Conservation (phyloP, 164 flowering plant genomes). For the Saururus chinensis region DNA sequence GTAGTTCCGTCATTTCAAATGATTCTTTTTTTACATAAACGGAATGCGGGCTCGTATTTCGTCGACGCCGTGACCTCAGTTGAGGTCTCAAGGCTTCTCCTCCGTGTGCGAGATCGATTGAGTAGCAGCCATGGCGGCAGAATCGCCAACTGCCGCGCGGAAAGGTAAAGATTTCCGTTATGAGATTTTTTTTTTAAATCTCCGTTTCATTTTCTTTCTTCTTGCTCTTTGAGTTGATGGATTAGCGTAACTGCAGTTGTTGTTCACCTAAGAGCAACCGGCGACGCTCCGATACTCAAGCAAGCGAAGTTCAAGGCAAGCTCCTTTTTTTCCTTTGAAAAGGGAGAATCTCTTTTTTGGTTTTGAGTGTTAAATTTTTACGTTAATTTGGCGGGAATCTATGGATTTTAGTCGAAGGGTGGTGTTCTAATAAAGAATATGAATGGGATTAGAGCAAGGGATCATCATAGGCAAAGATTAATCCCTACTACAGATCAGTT, state of each 20-base stretch:
- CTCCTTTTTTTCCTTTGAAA: background rate
- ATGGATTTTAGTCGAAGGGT: no score
- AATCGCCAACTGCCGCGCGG: conserved; percentile 34
- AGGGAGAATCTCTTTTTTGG: background rate
- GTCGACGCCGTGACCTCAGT: no score
- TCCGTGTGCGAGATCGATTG: no score
- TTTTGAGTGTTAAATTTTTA: background rate
- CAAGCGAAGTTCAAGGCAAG: conserved; percentile 91
- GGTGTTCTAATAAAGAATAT: no score
- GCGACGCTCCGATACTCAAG: conserved; percentile 95
- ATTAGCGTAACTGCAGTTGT: conserved; percentile 40
- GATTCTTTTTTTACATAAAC: no score
- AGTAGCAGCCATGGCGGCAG: conserved; percentile 29
- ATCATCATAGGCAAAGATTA: no score
- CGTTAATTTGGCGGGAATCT: background rate
- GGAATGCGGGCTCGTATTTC: no score
- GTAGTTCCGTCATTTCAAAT: no score
- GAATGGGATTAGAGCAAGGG: no score
- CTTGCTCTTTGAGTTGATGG: background rate
- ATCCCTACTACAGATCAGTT: no score
- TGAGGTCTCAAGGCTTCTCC: no score
- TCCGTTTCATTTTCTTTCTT: background rate
- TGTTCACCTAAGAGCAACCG: conserved; percentile 82
- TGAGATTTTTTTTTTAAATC: background rate
- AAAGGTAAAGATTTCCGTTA: conserved; percentile 28